Conservation (phyloP, 306 rosid species). For the Medicago lupulina region DNA sequence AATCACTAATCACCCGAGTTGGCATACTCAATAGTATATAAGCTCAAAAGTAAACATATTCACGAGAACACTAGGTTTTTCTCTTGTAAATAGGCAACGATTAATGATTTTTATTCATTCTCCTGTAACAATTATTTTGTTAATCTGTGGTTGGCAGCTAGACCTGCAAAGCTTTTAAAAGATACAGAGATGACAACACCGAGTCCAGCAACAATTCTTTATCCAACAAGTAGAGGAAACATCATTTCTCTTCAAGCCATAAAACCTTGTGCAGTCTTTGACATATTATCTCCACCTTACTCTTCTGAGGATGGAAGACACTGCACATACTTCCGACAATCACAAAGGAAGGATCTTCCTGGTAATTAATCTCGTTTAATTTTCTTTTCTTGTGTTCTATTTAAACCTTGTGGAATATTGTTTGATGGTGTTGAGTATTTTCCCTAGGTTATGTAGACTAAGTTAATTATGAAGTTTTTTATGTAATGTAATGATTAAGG, state of each 20-base stretch:
- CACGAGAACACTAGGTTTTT: no score
- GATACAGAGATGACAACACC: no score
- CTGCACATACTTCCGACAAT: slow-evolving; percentile 81
- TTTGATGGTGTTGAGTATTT: no score
- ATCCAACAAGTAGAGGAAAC: slow-evolving; percentile 88
- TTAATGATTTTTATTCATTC: no score
- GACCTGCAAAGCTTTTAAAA: slow-evolving; percentile 89
- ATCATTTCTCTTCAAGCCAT: slow-evolving; percentile 81
- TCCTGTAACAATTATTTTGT: not conserved
- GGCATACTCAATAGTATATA: not conserved
- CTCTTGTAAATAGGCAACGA: no score
- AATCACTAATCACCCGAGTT: not conserved
- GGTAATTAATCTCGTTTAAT: slow-evolving; percentile 51
- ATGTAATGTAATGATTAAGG: no score
- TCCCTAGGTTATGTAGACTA: no score
- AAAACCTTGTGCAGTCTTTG: slow-evolving; percentile 94
- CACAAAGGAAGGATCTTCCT: slow-evolving; percentile 69
- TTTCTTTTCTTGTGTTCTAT: not conserved
- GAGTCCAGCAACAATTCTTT: slow-evolving; percentile 74
- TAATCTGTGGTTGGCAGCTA: slow-evolving; percentile 57
- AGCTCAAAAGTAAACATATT: no score
- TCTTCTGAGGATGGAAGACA: slow-evolving; percentile 80
- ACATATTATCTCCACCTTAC: slow-evolving; percentile 87
- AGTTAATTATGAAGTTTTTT: no score
- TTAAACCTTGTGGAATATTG: not conserved